These are phyloP conservation scores for Agrocybe pediades DNA, from an alignment of 768 basidiomycete genomes.

Conservation along the genomic window DNA sequence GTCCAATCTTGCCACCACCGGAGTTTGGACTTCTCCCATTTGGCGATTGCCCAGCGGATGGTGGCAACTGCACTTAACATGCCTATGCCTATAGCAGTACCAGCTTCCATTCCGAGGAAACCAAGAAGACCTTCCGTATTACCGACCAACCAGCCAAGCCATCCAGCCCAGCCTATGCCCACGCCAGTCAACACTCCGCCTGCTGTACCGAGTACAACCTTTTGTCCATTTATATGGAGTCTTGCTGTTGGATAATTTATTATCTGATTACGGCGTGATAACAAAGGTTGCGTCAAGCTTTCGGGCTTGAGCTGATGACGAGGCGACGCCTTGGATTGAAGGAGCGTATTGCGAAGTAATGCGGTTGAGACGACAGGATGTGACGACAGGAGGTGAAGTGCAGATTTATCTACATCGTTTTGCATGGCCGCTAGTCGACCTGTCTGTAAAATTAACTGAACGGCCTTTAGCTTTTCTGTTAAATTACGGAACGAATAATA, in stretches of 20 bases:
- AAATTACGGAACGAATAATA: not conserved
- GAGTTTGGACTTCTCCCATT: conserved; percentile 69
- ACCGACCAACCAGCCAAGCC: conserved; percentile 50
- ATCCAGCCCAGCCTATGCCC: conserved; percentile 62
- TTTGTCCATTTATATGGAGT: conserved; percentile 68
- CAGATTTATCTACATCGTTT: conserved; percentile 38
- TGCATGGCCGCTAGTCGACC: conserved; percentile 58
- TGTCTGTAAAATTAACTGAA: conserved; percentile 64
- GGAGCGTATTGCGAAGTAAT: conserved; percentile 58
- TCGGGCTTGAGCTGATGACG: conserved; percentile 43
- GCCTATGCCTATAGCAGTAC: conserved; percentile 62
- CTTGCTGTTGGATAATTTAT: conserved; percentile 53
- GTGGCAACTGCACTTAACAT: conserved; percentile 49
- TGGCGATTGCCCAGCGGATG: conserved; percentile 62
- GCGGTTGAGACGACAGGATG: conserved; percentile 46
- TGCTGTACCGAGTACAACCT: conserved; percentile 50
- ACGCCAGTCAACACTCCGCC: conserved; percentile 50
- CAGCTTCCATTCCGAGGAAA: conserved; percentile 47
- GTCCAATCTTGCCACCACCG: conserved; percentile 71
- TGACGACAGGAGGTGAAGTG: conserved; percentile 40
- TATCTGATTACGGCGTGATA: conserved; percentile 53
- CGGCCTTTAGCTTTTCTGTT: not conserved
- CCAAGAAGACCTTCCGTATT: conserved; percentile 40
- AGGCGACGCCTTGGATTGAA: conserved; percentile 52
- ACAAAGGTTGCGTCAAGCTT: conserved; percentile 53